Conservation (phyloP, 495 filamentous ascomycete genomes). For the Penicillium arizonense region DNA sequence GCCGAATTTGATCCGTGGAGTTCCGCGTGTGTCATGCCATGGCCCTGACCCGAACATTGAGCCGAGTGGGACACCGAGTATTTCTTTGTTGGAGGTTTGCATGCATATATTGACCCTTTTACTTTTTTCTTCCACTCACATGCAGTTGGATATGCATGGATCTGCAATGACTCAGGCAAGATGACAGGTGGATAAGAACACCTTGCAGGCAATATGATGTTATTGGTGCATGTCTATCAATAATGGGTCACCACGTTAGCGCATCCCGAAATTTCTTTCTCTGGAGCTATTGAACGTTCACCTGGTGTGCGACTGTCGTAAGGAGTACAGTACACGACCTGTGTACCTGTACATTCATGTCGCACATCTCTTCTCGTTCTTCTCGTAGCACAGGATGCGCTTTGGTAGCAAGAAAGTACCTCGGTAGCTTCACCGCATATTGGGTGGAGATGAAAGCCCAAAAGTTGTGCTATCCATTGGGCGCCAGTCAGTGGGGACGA, state of each 20-base stretch:
- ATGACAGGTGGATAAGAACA: constrained; percentile 7
- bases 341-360: neutral
- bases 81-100: no score
- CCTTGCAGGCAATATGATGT: neutral
- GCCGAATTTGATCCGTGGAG: no score
- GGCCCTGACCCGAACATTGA: no score
- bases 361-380: neutral
- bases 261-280: neutral
- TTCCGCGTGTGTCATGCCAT: no score
- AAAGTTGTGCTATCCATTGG: neutral
- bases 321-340: no score
- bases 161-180: constrained; percentile 3
- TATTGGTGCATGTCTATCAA: neutral
- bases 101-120: no score
- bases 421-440: constrained; percentile 9
- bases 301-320: neutral
- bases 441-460: constrained; percentile 2
- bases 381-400: neutral
- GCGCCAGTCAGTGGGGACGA: neutral
- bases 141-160: no score
- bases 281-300: neutral
- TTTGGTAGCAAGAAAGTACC: neutral
- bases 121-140: no score
- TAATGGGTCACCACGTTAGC: constrained; percentile 5
- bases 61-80: no score